Conservation (phyloP, 2,329 filamentous ascomycete species). For the Dactylella cylindrospora region DNA sequence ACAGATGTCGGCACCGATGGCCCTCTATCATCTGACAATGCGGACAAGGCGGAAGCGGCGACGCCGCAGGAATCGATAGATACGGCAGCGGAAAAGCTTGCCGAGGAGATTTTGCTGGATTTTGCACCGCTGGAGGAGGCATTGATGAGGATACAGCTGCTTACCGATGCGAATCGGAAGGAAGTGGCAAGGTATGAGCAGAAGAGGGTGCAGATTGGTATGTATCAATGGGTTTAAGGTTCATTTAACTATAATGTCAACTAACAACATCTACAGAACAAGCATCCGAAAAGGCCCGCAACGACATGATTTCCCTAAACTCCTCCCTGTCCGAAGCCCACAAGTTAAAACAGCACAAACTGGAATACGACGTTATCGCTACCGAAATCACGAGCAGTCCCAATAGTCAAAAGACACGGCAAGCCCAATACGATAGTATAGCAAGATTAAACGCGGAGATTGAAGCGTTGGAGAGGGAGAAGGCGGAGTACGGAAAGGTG, state of each 20-base stretch:
- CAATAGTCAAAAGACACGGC: conserved; percentile 48
- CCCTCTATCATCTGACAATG: too few species aligned
- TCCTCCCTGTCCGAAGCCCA: conserved; percentile 42
- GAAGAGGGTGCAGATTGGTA: conserved; percentile 47
- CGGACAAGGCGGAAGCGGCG: not conserved
- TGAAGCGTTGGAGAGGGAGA: conserved; percentile 47
- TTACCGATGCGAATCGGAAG: conserved; percentile 46
- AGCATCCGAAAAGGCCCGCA: conserved; percentile 46
- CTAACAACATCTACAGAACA: conserved; percentile 12
- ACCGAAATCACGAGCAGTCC: conserved; percentile 47
- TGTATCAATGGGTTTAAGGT: not conserved
- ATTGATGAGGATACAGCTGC: conserved; percentile 47
- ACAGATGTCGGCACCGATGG: conserved; percentile 3
- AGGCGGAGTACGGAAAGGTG: conserved; percentile 46
- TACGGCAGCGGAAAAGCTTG: conserved; percentile 35
- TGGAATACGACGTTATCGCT: conserved; percentile 48
- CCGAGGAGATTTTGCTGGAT: conserved; percentile 47
- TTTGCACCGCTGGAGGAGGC: conserved; percentile 47
- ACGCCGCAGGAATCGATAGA: conserved; percentile 14
- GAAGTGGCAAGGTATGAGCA: conserved; percentile 48
- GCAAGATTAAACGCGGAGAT: conserved; percentile 47
- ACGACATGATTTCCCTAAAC: conserved; percentile 46
- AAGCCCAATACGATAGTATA: conserved; percentile 47
- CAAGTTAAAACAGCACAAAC: conserved; percentile 46
- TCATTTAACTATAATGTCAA: conserved; percentile 2